Base-by-base conservation (phyloP, 768 basidiomycete genomes). In the Lactarius hengduanensis region DNA sequence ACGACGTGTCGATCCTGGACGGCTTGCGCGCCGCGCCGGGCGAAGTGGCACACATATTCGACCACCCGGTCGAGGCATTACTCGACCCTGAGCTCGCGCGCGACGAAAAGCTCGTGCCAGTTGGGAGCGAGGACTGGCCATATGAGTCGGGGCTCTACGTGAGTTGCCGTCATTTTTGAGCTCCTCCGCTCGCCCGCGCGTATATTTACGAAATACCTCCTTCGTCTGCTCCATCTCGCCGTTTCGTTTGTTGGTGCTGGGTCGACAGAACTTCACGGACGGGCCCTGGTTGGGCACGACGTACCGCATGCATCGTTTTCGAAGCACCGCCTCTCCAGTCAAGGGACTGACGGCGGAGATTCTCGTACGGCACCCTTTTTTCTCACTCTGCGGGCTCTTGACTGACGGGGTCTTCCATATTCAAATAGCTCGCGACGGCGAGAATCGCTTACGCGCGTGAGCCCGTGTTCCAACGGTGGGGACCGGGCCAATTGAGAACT, bases 341-440 rank as follows among this genome's bases (percentile, higher is more conserved):
- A 93, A 92, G 74, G 94, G 94, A 0, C 75, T 96, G 2, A 95
- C 93, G 1, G 81, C 91, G 2, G 90, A 93, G 69, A 90, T 96
- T 16, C 77, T 96, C 60, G 92, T 92, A 69, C 66, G 88, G 65
- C 7, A 28, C 16, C 34, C 57, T 53, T 16, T 22, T 3, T 26
- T 20, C 18, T 28, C 4, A 1, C 3, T 10, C 32, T 8, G 11
- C 28, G 38, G 26, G 8, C 61, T 22, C 34, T 67, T n/a, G 22
- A 30, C 15, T 57, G 22, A 53, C 36, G 8, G 53, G 28, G 50
- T 26, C 50, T 28, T 26, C 5, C 13, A 18, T 54, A 45, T 43
- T 20, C 34, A n/a, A n/a, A 61, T 16, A 90, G 87, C 88, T 91
- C 34, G 80, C 84, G 67, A 80, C 84, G 6, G 91, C 92, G 0